phyloP scores from a whole-genome alignment of 2,329 filamentous ascomycete genomes.

The Penicillium brasilianum region DNA sequence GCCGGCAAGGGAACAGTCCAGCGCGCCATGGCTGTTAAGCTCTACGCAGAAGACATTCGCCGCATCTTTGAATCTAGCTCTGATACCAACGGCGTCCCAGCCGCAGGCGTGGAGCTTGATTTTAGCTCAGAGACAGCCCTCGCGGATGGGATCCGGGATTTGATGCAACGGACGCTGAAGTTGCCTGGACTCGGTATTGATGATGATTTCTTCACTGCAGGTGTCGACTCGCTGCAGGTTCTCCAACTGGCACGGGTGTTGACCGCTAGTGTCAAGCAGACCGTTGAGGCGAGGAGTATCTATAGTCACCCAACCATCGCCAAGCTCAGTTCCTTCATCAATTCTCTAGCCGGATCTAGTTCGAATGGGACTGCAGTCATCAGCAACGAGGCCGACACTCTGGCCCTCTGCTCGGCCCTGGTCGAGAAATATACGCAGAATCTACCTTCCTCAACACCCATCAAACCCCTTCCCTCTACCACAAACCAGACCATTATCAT shows the following conservation, averaged over 20 bases:
- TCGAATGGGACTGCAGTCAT: conserved; percentile 1
- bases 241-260: conserved; percentile 7
- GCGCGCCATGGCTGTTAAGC: conserved; percentile 3
- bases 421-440: conserved; percentile 13
- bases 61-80: conserved; percentile 7
- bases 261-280: conserved; percentile 4
- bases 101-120: background rate
- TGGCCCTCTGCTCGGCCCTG: conserved; percentile 10
- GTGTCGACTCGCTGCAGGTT: conserved; percentile 15
- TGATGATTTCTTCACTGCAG: conserved; percentile 12
- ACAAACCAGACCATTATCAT: conserved; percentile 10
- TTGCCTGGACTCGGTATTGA: background rate
- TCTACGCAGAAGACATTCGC: conserved; percentile 9
- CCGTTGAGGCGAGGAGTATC: conserved; percentile 4
- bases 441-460: background rate
- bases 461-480: conserved; percentile 2
- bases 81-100: background rate
- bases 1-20: conserved; percentile 17
- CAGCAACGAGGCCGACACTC: conserved; percentile 3
- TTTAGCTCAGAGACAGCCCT: conserved; percentile 1
- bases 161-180: background rate
- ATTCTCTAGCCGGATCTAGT: conserved; percentile 4
- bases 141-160: background rate
- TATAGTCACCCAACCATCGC: conserved; percentile 11
- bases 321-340: conserved; percentile 10